Base-by-base conservation (phyloP, 495 filamentous ascomycete genomes). In the Parathielavia appendiculata region DNA sequence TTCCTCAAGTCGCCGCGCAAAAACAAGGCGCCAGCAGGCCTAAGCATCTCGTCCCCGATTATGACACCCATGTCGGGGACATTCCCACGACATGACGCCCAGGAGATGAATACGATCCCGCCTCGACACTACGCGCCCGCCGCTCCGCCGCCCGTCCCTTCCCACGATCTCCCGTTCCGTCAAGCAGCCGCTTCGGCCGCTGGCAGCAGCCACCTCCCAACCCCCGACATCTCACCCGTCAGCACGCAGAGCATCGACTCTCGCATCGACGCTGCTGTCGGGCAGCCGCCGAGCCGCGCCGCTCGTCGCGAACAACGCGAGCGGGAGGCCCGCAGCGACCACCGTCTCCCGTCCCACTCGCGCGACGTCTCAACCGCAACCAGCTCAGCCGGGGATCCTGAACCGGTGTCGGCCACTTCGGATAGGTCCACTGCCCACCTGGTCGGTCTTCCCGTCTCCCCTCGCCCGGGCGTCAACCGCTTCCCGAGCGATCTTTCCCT, bases 21-120 rank as follows among this genome's bases (percentile, higher is more conserved):
- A 69, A 76, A 73, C 68, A 71, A 71, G 47, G 40, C 19, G n/a
- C 35, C 61, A 68, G 63, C 71, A 56, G 63, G 71, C 49, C 66
- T 83, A 58, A 71, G 59, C 60, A 83, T 83, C 54, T 82, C 79
- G 9, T 79, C 78, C 2, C 80, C 80, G 22, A 79, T 83, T 59
- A 72, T 77, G 67, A 82, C 79, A 14, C 79, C 80, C 22, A 74
- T 73, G 71, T 78, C 77, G n/a, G 73, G 66, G 1, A 76, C 76
- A 3, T 81, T 81, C 63, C 77, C 78, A 38, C 67, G 68, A 13
- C 63, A 74, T 26, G 73, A 79, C 8, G 73, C 65, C 26, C 75
- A 79, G 52, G 76, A 80, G 61, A 73, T 80, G 77, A 79, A 69
- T 67, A 38, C 77, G 45, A 76, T 81, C 45, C 65, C 75, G n/a